phyloP scores from a whole-genome alignment of 345 rosid genomes.

The Pistacia vera region DNA sequence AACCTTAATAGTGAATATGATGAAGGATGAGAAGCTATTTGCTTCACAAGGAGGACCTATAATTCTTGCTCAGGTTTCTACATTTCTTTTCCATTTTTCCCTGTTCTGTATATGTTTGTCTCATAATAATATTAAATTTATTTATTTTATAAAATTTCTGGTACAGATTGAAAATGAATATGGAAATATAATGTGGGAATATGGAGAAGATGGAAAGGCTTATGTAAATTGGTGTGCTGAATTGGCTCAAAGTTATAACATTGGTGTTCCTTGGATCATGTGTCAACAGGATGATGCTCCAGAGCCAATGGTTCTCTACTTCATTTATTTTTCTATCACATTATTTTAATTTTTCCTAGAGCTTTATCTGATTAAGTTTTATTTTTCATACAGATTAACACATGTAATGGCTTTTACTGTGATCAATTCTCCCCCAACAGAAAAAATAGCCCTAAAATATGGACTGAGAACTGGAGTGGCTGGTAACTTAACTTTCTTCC shows the following conservation, averaged over 20 bases:
- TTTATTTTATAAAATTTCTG: not conserved
- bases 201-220: slow-evolving; percentile 35
- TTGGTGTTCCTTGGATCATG: slow-evolving; percentile 53
- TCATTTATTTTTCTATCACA: not conserved
- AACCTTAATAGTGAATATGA: slow-evolving; percentile 34
- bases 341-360: not conserved
- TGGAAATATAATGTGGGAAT: slow-evolving; percentile 28
- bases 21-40: slow-evolving; percentile 33
- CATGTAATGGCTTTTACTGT: slow-evolving; percentile 50
- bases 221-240: slow-evolving; percentile 44
- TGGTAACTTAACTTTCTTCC: slow-evolving; percentile 22
- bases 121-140: not conserved
- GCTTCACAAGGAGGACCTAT: slow-evolving; percentile 57
- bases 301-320: slow-evolving; percentile 24
- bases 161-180: slow-evolving; percentile 51
- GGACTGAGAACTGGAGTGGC: slow-evolving; percentile 56
- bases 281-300: slow-evolving; percentile 50
- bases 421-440: slow-evolving; percentile 33
- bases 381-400: slow-evolving; percentile 22
- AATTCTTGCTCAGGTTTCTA: slow-evolving; percentile 42
- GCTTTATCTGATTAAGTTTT: not conserved
- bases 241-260: slow-evolving; percentile 27
- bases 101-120: not conserved
- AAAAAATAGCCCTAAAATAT: slow-evolving; percentile 38
- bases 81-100: not conserved